Evolutionary conservation across 1,139 yeast species (phyloP), one percentile per base, ranked within the genome.

Genomic region (Yamadazyma blattariae): DNA sequence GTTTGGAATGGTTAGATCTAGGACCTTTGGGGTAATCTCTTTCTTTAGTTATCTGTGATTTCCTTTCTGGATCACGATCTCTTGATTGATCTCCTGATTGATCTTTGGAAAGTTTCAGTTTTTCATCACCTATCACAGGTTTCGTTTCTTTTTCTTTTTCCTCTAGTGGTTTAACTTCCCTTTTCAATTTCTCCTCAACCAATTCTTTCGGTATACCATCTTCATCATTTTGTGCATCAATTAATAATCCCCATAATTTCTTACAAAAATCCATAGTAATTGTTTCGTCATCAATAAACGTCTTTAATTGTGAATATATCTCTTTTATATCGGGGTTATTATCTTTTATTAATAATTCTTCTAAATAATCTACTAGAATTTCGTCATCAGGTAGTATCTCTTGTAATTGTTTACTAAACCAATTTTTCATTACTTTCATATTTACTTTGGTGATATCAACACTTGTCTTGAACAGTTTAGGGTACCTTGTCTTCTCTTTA

Each of bases 371-470:
- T 7, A 58, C 52, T 4, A 71, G 61, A 7, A 72, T 67, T 23
- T 73, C 79, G 41, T 73, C 78, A 33, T 71, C 76, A 1, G 74
- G 74, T 13, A 71, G 45, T 16, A 61, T 51, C 30, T 59, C 52
- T 14, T 54, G 48, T 25, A 72, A 39, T 31, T 50, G 47, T 5
- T 47, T 45, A 2, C 41, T 44, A 12, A 71, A 59, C 74, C 77
- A 72, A 17, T 45, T 44, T 34, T 59, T 55, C 2, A 71, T 52
- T 17, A 65, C 56, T 2, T 41, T 38, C 36, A 59, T 44, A 39
- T 67, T 60, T n/a, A 71, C 63, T 40, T 62, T 65, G 7, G 51
- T 27, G 12, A 61, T 52, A 32, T 61, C 58, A 3, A 71, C 67
- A 17, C 42, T 36, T 25, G 45, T 43, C 27, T 51, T 52, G 45